Evolutionary conservation across 169 alveolate species (phyloP), one percentile per base, ranked within the genome.

Genomic region (Babesia bigemina): DNA sequence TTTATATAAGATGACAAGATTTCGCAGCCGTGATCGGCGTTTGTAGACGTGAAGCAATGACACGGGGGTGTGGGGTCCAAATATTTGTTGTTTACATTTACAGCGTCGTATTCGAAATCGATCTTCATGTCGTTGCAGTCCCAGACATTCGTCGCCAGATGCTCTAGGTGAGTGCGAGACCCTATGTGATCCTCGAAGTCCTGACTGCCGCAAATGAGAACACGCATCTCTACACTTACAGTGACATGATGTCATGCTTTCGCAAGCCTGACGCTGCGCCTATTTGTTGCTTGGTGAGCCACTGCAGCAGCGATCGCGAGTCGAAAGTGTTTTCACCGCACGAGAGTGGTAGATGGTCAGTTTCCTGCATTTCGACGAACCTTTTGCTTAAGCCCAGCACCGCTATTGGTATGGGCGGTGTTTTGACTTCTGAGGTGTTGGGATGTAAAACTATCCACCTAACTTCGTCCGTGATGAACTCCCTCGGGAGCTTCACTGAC

Each of bases 21-120:
- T 33, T 53, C 21, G 29, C 12, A 8, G 26, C 22, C 49, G 28
- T 17, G 29, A 28, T 67, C 56, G 16, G 26, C 22, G 22, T 4
- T 22, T 2, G 39, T n/a, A 4, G 53, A 53, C 2, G 28, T 42
- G 44, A 67, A 67, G 65, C 88, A 81, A 29, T 76, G 67, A 52
- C 88, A 81, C 13, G 63, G 14, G 19, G 62, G 79, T 6, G 84
- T 62, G 2, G 69, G 61, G 16, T 57, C 45, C 62, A 79, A 28
- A 17, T 72, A 81, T 29, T 53, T 77, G 53, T 81, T 81, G 63
- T 81, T 74, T 14, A 63, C 70, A 19, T 61, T 75, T 11, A 22
- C 55, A 14, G 36, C 29, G 6, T 72, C 88, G 50, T 78, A 78
- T 48, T 78, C 87, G 52, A 48, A 70, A 55, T 81, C 88, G 22